phyloP scores from a whole-genome alignment of 208 protist species.

The Porcisia hertigi region DNA sequence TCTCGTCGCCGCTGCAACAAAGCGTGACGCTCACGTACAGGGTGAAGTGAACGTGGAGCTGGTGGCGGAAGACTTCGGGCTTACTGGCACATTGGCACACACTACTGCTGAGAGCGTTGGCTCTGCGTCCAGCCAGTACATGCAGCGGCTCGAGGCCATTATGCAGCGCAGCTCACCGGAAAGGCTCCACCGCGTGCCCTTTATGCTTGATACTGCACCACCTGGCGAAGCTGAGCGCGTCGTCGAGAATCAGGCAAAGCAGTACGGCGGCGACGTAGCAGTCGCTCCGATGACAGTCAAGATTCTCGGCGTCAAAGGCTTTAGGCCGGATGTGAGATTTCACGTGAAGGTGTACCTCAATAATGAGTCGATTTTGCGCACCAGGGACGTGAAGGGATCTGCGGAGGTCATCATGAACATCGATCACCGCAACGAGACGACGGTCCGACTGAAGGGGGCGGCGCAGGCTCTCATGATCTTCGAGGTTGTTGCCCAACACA shows the following conservation, averaged over 20 bases:
- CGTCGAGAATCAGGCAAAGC: constrained; percentile 39
- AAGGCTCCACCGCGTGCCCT: constrained; percentile 65
- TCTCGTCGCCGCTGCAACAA: constrained; percentile 58
- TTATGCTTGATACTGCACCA: constrained; percentile 53
- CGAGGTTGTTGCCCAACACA: constrained; percentile 58
- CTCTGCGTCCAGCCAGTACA: constrained; percentile 12
- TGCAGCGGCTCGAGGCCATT: constrained; percentile 32
- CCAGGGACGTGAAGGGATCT: constrained; percentile 36
- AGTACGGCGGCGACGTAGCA: constrained; percentile 21
- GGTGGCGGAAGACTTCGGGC: constrained; percentile 53
- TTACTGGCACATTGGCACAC: constrained; percentile 8
- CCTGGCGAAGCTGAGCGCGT: constrained; percentile 36
- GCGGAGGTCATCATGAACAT: constrained; percentile 47
- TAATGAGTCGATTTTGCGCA: constrained; percentile 53
- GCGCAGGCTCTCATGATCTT: constrained; percentile 46
- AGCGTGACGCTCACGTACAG: constrained; percentile 33
- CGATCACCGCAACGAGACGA: constrained; percentile 68
- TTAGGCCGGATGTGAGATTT: constrained; percentile 36
- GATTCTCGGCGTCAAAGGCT: constrained; percentile 61
- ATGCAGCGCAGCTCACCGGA: constrained; percentile 49
- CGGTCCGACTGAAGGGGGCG: constrained; percentile 49
- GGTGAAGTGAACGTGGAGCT: constrained; percentile 61
- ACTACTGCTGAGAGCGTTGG: constrained; percentile 12
- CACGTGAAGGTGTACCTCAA: constrained; percentile 82
- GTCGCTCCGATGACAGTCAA: constrained; percentile 73